phyloP scores from a whole-genome alignment of 192 early-diverging fungal species.

The Rhizoclosmatium sp. region DNA sequence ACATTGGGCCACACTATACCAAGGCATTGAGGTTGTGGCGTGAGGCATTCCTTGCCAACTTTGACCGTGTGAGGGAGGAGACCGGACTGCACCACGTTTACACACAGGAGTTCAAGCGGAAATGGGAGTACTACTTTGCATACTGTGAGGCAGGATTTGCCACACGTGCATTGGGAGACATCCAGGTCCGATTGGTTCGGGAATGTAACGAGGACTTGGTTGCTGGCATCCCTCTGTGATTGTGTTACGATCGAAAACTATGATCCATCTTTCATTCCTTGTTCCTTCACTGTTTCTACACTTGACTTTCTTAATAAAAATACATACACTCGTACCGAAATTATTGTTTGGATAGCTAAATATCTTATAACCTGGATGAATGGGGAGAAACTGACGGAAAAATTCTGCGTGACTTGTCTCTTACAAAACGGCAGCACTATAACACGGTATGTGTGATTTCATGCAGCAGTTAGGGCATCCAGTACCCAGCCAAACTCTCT shows the following conservation, averaged over 20 bases:
- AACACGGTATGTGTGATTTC: too few relatives aligned
- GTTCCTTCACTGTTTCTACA: too few relatives aligned
- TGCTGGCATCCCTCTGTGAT: slow-evolving; percentile 50
- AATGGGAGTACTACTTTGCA: slow-evolving; percentile 84
- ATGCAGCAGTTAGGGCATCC: too few relatives aligned
- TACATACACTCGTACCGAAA: too few relatives aligned
- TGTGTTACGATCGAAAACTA: background rate
- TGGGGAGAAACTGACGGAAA: too few relatives aligned
- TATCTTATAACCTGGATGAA: too few relatives aligned
- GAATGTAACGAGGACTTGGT: slow-evolving; percentile 45
- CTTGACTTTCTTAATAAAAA: too few relatives aligned
- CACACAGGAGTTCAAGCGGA: slow-evolving; percentile 70
- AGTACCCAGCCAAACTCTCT: too few relatives aligned
- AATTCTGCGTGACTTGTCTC: too few relatives aligned
- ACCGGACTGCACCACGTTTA: slow-evolving; percentile 49
- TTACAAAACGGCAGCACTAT: too few relatives aligned
- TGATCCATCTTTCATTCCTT: too few relatives aligned
- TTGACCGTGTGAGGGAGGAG: slow-evolving; percentile 55
- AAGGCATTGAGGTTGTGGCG: slow-evolving; percentile 75
- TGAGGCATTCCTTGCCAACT: slow-evolving; percentile 64
- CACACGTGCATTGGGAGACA: slow-evolving; percentile 68
- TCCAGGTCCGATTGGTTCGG: slow-evolving; percentile 63
- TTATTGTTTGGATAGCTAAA: too few relatives aligned
- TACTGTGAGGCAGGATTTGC: slow-evolving; percentile 82
- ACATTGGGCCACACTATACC: slow-evolving; percentile 77